Evolutionary conservation across 345 rosid species (phyloP).

Genomic region (Eucalyptus grandis): DNA sequence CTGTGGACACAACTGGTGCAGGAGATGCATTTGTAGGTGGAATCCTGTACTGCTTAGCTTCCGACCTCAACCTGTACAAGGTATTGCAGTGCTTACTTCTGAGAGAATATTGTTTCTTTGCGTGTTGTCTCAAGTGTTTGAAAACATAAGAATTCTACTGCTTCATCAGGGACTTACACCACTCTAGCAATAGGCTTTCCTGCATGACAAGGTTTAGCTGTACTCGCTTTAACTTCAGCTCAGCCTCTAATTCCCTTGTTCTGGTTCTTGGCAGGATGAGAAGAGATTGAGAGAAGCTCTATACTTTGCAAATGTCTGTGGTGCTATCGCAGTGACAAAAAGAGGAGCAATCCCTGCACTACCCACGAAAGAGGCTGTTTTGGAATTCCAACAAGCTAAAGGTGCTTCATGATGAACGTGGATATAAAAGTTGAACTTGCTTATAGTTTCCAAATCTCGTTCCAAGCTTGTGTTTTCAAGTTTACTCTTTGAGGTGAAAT

Average conservation of each 20-base stretch:
- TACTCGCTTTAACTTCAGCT: neutral
- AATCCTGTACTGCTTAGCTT: constrained; percentile 14
- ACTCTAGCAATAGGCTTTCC: neutral
- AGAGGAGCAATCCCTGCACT: constrained; percentile 41
- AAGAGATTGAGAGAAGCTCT: constrained; percentile 21
- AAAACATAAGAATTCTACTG: neutral
- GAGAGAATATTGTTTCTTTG: neutral
- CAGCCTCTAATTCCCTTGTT: neutral
- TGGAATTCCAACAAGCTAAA: neutral
- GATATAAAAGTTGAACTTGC: neutral
- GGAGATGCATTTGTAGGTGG: constrained; percentile 33
- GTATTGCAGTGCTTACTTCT: neutral
- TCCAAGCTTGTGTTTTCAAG: neutral
- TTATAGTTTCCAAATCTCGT: neutral
- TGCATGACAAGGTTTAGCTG: neutral
- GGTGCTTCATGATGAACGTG: neutral
- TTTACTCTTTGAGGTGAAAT: neutral
- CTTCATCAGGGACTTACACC: neutral
- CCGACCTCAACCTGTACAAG: constrained; percentile 7
- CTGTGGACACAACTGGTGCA: constrained; percentile 31
- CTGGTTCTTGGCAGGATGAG: constrained; percentile 7
- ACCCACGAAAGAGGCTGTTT: constrained; percentile 16
- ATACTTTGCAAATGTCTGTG: constrained; percentile 26
- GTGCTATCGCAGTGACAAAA: constrained; percentile 15
- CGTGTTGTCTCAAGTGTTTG: neutral